Evolutionary conservation across 805 yeast genomes (phyloP), one percentile per base, ranked within the genome.

Genomic region (Naumovozyma dairenensis): DNA sequence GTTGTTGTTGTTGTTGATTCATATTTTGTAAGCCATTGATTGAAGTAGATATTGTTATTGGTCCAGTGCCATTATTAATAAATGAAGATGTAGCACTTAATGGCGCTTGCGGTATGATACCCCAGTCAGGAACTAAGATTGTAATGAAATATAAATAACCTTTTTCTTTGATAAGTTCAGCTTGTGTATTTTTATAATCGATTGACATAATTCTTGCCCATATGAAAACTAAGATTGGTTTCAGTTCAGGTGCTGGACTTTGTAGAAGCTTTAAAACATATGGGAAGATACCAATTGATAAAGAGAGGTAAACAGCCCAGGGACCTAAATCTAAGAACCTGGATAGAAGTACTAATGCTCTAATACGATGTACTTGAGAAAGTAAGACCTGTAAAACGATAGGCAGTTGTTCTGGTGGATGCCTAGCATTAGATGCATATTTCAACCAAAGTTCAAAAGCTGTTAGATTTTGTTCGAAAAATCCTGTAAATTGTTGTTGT

Each of bases 171-270:
- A 92, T 72, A 20, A 92, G 68, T 51, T 92, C 98, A 42, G 80
- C 86, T 55, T 92, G 98, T 3, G 95, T 84, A 49, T 81, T 80
- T 43, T 74, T 72, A 54, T 81, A 80, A 57, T 89, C 97, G 16
- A 92, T 93, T 3, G 96, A 87, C 92, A 92, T 85, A 16, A 92
- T 85, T 44, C 97, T 69, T 1, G 97, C 95, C 98, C 98, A 92
- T 35, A 92, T 92, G 49, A 89, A 92, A 2, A 92, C 92, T 37
- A 92, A 61, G 3, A 89, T 94, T 0, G 97, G 97, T 49, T 86
- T 86, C 38, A 92, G 65, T 50, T 92, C 97, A 18, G 84, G 93
- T 0, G 97, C 96, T 0, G 97, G 97, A 39, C 93, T 79, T 53
- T 89, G 97, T 21, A 92, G 62, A 16, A 92, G 67, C 48, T 87